phyloP scores from a whole-genome alignment of 352 stramenopile species.

The Ochromonadaceae sp. region DNA sequence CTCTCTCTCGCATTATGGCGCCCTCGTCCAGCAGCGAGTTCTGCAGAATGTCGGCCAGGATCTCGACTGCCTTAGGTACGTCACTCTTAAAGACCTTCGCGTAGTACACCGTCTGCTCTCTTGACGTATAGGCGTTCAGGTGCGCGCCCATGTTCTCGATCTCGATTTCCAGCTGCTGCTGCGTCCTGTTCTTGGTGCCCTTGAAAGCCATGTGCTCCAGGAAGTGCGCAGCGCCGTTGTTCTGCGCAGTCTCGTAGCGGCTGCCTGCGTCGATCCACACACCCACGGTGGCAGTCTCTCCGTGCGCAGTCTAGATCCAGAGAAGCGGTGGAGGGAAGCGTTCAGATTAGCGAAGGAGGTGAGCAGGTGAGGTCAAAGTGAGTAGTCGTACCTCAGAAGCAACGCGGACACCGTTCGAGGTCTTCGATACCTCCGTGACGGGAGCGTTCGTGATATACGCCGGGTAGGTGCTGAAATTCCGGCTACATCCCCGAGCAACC shows the following conservation, averaged over 20 bases:
- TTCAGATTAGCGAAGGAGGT: not conserved
- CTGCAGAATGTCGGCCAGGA: conserved; percentile 97
- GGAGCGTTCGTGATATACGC: conserved; percentile 72
- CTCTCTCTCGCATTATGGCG: conserved; percentile 89
- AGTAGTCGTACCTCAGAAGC: conserved; percentile 64
- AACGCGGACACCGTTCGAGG: conserved; percentile 87
- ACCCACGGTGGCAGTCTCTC: conserved; percentile 93
- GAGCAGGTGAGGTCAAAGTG: conserved; percentile 15
- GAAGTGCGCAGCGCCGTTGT: conserved; percentile 99
- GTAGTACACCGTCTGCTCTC: conserved; percentile 99
- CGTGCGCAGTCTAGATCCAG: conserved; percentile 54
- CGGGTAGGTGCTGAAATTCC: conserved; percentile 27
- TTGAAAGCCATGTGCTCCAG: conserved; percentile 99
- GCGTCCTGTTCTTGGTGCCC: conserved; percentile 85
- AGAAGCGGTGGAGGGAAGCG: not conserved
- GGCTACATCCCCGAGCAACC: too few relatives aligned
- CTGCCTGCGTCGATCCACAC: conserved; percentile 88
- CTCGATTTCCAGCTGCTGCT: conserved; percentile 95
- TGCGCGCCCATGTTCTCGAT: conserved; percentile 99
- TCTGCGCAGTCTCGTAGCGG: conserved; percentile 92
- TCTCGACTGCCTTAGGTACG: conserved; percentile 88
- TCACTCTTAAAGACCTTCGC: conserved; percentile 99
- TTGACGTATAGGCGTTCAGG: conserved; percentile 96
- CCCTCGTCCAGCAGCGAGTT: conserved; percentile 89
- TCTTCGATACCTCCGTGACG: conserved; percentile 86